Evolutionary conservation across 2,329 filamentous ascomycete species (phyloP).

Genomic region (Colletotrichum eleusines): DNA sequence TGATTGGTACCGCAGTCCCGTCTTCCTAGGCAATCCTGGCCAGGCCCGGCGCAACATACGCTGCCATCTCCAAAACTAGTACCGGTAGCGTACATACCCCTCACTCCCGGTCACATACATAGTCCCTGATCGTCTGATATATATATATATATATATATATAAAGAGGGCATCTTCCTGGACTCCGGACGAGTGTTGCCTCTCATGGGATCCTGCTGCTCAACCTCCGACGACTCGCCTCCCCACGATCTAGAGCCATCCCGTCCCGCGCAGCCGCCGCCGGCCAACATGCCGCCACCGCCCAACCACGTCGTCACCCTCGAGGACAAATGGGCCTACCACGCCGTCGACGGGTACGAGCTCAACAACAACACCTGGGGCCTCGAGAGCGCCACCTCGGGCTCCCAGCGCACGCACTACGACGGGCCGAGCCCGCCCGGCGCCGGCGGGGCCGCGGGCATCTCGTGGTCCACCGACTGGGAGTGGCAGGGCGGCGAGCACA

Average conservation of each 20-base stretch:
- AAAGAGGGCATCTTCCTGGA: too few relatives aligned
- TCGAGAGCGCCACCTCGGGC: slow-evolving; percentile 50
- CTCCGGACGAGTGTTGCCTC: too few relatives aligned
- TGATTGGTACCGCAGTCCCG: too few relatives aligned
- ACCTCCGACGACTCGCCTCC: slow-evolving; percentile 18
- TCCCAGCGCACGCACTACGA: slow-evolving; percentile 58
- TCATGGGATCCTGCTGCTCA: slow-evolving; percentile 25
- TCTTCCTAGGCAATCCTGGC: not conserved
- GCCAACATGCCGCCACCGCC: slow-evolving; percentile 45
- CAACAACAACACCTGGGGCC: slow-evolving; percentile 60
- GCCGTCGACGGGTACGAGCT: slow-evolving; percentile 49
- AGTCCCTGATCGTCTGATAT: not conserved
- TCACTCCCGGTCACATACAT: not conserved
- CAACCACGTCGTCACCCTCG: slow-evolving; percentile 43
- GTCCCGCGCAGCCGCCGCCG: slow-evolving; percentile 12
- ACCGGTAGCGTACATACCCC: not conserved
- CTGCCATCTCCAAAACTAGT: not conserved
- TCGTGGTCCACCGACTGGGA: slow-evolving; percentile 57
- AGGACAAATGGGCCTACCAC: slow-evolving; percentile 49
- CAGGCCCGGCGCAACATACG: not conserved
- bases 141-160: too few relatives aligned
- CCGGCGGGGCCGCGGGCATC: slow-evolving; percentile 46
- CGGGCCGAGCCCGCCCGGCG: slow-evolving; percentile 47
- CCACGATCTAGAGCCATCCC: slow-evolving; percentile 16
- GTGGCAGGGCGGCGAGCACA: slow-evolving; percentile 53